Evolutionary conservation across 768 basidiomycete species (phyloP).

Genomic region (Gyrodon lividus): DNA sequence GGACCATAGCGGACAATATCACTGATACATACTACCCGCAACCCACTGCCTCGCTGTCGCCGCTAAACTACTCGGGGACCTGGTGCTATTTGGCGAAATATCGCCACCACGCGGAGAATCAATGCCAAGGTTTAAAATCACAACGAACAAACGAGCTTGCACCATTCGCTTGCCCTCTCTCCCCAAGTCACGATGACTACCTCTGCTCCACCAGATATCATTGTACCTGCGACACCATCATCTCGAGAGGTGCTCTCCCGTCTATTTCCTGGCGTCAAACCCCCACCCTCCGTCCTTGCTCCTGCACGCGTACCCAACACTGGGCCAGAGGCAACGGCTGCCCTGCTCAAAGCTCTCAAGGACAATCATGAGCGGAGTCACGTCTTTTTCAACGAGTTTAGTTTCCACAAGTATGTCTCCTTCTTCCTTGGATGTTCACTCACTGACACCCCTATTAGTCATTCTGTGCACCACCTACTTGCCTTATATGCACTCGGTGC

Average conservation of each 20-base stretch:
- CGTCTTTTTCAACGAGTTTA: conserved; percentile 48
- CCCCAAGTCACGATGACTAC: conserved; percentile 16
- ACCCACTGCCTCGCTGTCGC: neutral
- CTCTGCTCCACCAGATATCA: conserved; percentile 24
- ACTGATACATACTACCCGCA: too few species aligned
- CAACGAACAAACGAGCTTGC: neutral
- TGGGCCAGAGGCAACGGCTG: conserved; percentile 38
- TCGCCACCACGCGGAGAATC: too few species aligned
- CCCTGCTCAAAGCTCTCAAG: conserved; percentile 41
- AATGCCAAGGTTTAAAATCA: neutral
- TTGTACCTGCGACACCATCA: conserved; percentile 22
- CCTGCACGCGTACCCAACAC: conserved; percentile 38
- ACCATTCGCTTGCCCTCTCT: neutral
- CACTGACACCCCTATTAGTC: conserved; percentile 33
- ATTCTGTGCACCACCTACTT: conserved; percentile 56
- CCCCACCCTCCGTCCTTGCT: conserved; percentile 34
- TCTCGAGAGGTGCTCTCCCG: conserved; percentile 20
- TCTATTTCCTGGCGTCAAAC: conserved; percentile 33
- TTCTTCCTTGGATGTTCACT: neutral
- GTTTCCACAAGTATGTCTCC: conserved; percentile 31
- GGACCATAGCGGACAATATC: too few species aligned
- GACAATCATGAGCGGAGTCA: conserved; percentile 56
- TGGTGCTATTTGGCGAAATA: too few species aligned
- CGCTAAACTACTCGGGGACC: neutral
- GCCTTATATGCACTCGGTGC: conserved; percentile 65